phyloP scores from a whole-genome alignment of 208 protist genomes.

The Acanthamoeba divionensis region DNA sequence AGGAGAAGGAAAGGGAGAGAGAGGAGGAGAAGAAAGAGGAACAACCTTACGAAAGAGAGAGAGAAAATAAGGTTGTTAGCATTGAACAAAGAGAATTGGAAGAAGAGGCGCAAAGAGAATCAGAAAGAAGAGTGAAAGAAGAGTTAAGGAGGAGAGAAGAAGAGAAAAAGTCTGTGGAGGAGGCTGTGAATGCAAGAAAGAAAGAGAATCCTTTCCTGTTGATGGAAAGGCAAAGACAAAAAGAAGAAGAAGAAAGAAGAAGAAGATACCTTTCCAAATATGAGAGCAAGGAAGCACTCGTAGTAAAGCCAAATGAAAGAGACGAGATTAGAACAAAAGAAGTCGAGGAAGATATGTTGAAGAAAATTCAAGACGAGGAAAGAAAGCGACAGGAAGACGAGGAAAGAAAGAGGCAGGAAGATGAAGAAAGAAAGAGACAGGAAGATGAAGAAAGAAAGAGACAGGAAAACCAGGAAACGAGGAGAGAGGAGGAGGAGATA shows the following conservation, averaged over 20 bases:
- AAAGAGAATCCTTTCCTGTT: conserved; percentile 4
- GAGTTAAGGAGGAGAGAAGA: too few relatives aligned
- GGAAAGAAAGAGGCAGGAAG: background rate
- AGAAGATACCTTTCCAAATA: background rate
- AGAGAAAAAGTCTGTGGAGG: background rate
- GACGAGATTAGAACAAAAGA: background rate
- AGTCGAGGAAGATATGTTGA: background rate
- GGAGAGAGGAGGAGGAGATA: too few relatives aligned
- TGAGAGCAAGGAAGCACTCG: background rate
- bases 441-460: too few relatives aligned
- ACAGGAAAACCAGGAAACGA: too few relatives aligned
- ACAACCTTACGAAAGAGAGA: background rate
- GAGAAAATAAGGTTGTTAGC: background rate
- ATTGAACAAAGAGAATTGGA: background rate
- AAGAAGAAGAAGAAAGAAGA: conserved; percentile 23
- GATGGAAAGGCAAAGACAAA: conserved; percentile 32
- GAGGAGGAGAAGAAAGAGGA: background rate
- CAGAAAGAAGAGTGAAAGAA: background rate
- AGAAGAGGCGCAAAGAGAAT: background rate
- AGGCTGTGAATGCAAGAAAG: conserved; percentile 29
- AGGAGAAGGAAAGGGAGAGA: background rate
- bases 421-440: too few relatives aligned
- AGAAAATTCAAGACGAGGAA: background rate
- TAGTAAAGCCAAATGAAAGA: background rate
- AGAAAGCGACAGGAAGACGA: background rate